phyloP scores from a whole-genome alignment of 441 rosid genomes.

The Populus hybrid region DNA sequence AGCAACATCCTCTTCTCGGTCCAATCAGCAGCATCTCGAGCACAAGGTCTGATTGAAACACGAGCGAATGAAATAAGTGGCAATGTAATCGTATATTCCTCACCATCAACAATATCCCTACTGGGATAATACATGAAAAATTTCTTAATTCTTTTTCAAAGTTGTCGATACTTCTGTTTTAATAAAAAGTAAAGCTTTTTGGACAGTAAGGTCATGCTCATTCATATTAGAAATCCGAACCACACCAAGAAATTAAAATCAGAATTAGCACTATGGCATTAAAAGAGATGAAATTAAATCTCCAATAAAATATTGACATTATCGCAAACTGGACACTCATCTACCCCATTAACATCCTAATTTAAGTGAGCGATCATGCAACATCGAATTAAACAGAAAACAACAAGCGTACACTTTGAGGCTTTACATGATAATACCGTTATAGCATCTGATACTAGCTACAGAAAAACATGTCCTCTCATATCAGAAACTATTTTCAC shows the following conservation, averaged over 20 bases:
- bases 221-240: background rate
- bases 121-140: background rate
- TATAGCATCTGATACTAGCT: background rate
- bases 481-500: background rate
- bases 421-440: background rate
- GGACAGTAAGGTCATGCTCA: background rate
- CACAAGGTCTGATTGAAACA: conserved; percentile 27
- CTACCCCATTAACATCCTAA: background rate
- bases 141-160: background rate
- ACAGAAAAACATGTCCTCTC: background rate
- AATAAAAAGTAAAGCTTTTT: background rate
- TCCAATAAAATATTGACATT: too few relatives aligned
- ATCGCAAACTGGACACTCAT: background rate
- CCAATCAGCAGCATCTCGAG: conserved; percentile 26
- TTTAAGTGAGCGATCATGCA: background rate
- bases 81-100: background rate
- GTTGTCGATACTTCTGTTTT: background rate
- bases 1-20: conserved; percentile 21
- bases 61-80: conserved; percentile 2
- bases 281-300: background rate
- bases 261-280: background rate
- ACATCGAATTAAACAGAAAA: background rate
- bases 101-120: background rate
- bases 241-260: background rate
- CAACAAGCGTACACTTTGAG: background rate